Base-by-base conservation (phyloP, 371 early-diverging fungal genomes). In the Nematocida parisii region DNA sequence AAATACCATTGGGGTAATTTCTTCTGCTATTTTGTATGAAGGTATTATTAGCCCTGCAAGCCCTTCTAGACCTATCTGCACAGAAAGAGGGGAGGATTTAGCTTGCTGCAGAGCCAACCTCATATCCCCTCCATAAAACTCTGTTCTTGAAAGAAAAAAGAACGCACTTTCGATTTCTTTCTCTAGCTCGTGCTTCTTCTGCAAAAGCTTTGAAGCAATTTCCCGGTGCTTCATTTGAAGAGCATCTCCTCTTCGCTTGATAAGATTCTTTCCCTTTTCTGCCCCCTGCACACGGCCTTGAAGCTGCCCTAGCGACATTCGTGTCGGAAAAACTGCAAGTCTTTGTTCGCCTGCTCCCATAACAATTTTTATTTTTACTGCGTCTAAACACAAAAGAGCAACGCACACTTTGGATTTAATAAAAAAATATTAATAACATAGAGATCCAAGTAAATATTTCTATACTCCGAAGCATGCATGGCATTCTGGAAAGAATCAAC, bases 261-360 rank as follows among this genome's bases (percentile, higher is more conserved):
- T 72, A 67, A 99, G 91, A 20, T 92, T 92, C 87, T 97, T 95
- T 39, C 99, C 99, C 6, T 93, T 97, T 85, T 95, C 93, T 20
- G 97, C 98, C 15, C 95, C 96, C 89, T 96, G 96, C 47, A 96
- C 89, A 82, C 93, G 92, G 42, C 90, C 88, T 90, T 96, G 95
- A 91, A 96, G 94, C 83, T 90, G 90, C 58, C 93, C 93, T 70
- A 94, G 87, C 58, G 93, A 93, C 95, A 93, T 93, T 47, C 87
- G 54, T 61, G 88, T 88, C 6, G 88, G 85, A 83, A 88, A 86
- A 11, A 86, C 67, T n/a, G 82, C 66, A 40, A 86, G 61, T 61
- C 84, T 81, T 58, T 85, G 71, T 56, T 83, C 81, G 42, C 46
- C 46, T 56, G 39, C 66, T 7, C 58, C 56, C 68, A 66, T 75